Evolutionary conservation across 1,139 yeast species (phyloP), one percentile per base, ranked within the genome.

Genomic region (Suhomyces yuchorum): DNA sequence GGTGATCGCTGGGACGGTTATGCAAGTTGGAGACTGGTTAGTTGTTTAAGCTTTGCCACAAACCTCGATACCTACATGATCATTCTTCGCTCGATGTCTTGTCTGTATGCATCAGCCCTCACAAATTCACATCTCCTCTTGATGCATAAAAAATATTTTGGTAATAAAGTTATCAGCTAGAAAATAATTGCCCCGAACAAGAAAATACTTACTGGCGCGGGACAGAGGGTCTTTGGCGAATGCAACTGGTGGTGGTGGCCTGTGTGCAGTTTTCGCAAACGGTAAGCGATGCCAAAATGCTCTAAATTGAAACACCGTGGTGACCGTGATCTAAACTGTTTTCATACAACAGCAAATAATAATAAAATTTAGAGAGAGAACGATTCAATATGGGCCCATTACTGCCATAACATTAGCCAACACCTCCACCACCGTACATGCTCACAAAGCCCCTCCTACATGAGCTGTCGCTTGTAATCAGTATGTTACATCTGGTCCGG

Each of bases 71-170:
- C 28, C 20, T 18, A 9, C 30, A 17, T 30, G 28, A 19, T 33
- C 26, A 20, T 23, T 34, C 40, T 38, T 24, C 40, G 36, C 28
- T 37, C 39, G 42, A 38, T 43, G 42, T 38, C 46, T 38, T 37
- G 46, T 44, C 40, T 36, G 35, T 37, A 32, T 20, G 37, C 40
- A 36, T 23, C 33, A 32, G 47, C 41, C 41, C 20, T 36, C 24
- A 39, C 34, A 28, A 44, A 39, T 39, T 44, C 43, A 34, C 43
- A 35, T 33, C 47, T 44, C 28, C 37, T 19, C 8, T 19, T 4
- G 12, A 22, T 44, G 34, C 47, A 40, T 30, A 35, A 44, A 44
- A 20, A 39, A 44, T 40, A 36, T 15, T 36, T 15, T 11, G 34
- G 7, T 9, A 30, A 36, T 40, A 40, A 36, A 32, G 43, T 22